phyloP scores from a whole-genome alignment of 352 stramenopile genomes.

The Plasmopara halstedii region DNA sequence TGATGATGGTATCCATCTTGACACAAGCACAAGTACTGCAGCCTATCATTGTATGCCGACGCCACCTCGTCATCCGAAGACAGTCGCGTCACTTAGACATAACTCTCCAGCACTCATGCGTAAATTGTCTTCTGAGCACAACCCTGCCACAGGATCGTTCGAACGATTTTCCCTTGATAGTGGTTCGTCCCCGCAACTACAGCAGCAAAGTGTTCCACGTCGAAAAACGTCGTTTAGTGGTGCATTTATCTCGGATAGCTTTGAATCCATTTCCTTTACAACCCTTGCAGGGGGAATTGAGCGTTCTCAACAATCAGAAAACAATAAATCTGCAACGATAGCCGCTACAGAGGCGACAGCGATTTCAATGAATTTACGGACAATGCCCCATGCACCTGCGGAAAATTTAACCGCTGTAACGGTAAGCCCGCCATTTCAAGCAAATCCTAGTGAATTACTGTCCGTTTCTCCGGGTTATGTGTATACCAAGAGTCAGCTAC shows the following conservation, averaged over 20 bases:
- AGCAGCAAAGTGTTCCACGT: slow-evolving; percentile 12
- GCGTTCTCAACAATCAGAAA: slow-evolving; percentile 15
- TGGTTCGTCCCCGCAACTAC: slow-evolving; percentile 4
- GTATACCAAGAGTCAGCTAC: slow-evolving; percentile 61
- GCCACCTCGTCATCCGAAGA: slow-evolving; percentile 61
- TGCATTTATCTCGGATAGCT: slow-evolving; percentile 29
- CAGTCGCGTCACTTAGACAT: slow-evolving; percentile 34
- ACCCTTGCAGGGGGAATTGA: background rate
- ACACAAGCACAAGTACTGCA: slow-evolving; percentile 15
- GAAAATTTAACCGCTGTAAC: slow-evolving; percentile 26
- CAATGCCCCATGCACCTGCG: background rate
- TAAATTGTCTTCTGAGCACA: slow-evolving; percentile 17
- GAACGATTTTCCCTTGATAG: slow-evolving; percentile 65
- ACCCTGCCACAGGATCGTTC: slow-evolving; percentile 33
- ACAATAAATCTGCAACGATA: background rate
- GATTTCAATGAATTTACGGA: slow-evolving; percentile 7
- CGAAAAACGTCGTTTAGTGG: slow-evolving; percentile 41
- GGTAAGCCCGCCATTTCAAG: slow-evolving; percentile 55
- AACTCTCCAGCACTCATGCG: slow-evolving; percentile 24
- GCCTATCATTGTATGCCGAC: slow-evolving; percentile 47
- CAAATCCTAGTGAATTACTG: slow-evolving; percentile 56
- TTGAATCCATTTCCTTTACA: slow-evolving; percentile 1
- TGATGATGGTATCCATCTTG: slow-evolving; percentile 22
- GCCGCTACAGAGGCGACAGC: slow-evolving; percentile 8
- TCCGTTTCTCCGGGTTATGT: slow-evolving; percentile 69